Base-by-base conservation (phyloP, 352 stramenopile species). In the Globisporangium rhizosaccharum region DNA sequence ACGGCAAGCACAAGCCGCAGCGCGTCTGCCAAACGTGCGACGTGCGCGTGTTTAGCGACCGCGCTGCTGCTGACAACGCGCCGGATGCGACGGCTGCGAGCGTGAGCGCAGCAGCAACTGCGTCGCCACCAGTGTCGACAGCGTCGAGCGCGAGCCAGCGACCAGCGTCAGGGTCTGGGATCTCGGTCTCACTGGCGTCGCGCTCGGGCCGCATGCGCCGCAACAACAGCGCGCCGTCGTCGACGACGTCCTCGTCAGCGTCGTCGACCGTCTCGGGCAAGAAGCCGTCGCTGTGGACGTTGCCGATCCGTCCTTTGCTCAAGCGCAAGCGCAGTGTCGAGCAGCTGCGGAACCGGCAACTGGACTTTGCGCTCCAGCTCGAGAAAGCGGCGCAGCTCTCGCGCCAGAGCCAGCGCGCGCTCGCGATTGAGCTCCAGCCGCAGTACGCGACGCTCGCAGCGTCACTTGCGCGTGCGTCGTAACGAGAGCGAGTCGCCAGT, bases 21-120 rank as follows among this genome's bases (percentile, higher is more conserved):
- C 86, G 85, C 61, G 56, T 89, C 18, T 89, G 76, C 48, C 66
- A 75, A 11, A 62, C 78, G 53, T 89, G 76, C 53, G 75, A 85
- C 1, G 57, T 66, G n/a, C 56, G 77, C 3, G 70, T 76, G 11
- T 69, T 85, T 36, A 62, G 47, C 36, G 60, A 63, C 9, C 56
- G 48, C 48, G 51, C 48, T 10, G 56, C 55, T 1, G 26, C 44
- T 14, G 46, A 39, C 15, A n/a, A 39, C 28, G 56, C 33, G 30
- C 25, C 25, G 26, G 9, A 17, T 30, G 11, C 18, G 17, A 11
- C 37, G 2, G 37, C 61, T 26, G 23, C 41, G 7, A 51, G 46
- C 11, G 46, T 51, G n/a, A 59, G 46, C 37, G 47, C 51, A 45
- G 4, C 4, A 18, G 49, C 51, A 1, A 15, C 12, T 2, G 51